Evolutionary conservation across 2,329 filamentous ascomycete species (phyloP).

Genomic region (Xylaria digitata): DNA sequence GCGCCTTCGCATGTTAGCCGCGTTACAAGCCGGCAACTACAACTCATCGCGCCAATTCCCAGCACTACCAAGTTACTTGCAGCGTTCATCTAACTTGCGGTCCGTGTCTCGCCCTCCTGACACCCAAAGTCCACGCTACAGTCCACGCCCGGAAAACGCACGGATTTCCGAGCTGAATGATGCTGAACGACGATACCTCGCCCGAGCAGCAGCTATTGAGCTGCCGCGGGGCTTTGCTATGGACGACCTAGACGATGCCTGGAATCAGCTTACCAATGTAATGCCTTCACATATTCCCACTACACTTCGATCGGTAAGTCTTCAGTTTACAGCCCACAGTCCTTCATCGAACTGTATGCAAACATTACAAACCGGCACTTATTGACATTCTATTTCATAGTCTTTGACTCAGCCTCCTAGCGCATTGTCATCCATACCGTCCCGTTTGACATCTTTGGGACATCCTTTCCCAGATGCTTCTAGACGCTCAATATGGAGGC

Average conservation of each 20-base stretch:
- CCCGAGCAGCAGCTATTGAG: conserved; percentile 1
- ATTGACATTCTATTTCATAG: neutral
- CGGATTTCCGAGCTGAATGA: conserved; percentile 24
- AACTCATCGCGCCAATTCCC: neutral
- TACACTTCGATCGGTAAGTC: conserved; percentile 9
- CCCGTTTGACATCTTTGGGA: neutral
- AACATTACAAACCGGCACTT: neutral
- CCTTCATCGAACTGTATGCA: neutral
- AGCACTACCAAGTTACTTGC: neutral
- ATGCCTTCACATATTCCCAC: conserved; percentile 3
- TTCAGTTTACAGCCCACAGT: neutral
- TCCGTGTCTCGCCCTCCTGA: conserved; percentile 16
- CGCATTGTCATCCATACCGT: neutral
- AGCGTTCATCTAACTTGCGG: conserved; percentile 3
- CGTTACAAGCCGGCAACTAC: conserved; percentile 37
- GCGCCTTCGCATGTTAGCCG: conserved; percentile 48
- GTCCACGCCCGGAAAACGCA: conserved; percentile 21
- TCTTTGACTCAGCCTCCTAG: neutral
- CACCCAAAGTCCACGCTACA: conserved; percentile 14
- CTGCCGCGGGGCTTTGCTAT: conserved; percentile 3
- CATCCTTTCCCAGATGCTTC: neutral
- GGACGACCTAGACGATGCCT: conserved; percentile 15
- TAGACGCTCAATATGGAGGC: conserved; percentile 3
- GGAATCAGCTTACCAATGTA: neutral
- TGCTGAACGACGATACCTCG: conserved; percentile 10